These are phyloP conservation scores for Aphanomyces stellatus DNA, from an alignment of 352 stramenopile species.

Conservation along the genomic window DNA sequence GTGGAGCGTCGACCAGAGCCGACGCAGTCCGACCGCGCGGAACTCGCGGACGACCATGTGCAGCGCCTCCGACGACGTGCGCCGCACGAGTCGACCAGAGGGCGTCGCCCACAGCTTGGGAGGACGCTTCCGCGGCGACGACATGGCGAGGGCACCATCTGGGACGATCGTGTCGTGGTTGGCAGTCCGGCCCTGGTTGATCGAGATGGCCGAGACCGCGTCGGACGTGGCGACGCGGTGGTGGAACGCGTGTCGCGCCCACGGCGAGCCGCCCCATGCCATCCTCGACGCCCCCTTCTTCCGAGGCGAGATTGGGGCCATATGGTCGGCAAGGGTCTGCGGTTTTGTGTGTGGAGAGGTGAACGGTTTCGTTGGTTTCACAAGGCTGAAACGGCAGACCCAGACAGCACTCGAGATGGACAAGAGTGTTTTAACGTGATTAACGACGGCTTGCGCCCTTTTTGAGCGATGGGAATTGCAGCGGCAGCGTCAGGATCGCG, in stretches of 20 bases:
- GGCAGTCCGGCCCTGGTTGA: neutral
- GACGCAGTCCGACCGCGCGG: neutral
- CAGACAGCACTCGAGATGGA: no score
- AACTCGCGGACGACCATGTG: neutral
- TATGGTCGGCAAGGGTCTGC: no score
- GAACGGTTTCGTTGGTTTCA: no score
- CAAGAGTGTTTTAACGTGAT: conserved; percentile 1
- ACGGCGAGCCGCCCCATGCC: neutral
- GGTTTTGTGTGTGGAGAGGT: no score
- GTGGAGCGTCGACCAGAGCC: neutral
- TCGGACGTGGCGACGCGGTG: neutral
- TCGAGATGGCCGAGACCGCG: neutral
- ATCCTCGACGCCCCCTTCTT: neutral
- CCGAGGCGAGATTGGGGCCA: neutral
- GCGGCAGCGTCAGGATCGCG: conserved; percentile 61
- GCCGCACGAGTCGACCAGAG: no score
- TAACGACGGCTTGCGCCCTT: conserved; percentile 29
- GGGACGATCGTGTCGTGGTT: no score
- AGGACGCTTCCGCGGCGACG: neutral
- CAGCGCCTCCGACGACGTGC: neutral
- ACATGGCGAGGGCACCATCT: neutral
- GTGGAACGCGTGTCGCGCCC: neutral
- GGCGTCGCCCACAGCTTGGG: no score
- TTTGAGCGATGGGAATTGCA: conserved; percentile 67
- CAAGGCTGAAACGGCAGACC: no score